Evolutionary conservation across 805 yeast species (phyloP).

Genomic region (Nakazawaea populi): DNA sequence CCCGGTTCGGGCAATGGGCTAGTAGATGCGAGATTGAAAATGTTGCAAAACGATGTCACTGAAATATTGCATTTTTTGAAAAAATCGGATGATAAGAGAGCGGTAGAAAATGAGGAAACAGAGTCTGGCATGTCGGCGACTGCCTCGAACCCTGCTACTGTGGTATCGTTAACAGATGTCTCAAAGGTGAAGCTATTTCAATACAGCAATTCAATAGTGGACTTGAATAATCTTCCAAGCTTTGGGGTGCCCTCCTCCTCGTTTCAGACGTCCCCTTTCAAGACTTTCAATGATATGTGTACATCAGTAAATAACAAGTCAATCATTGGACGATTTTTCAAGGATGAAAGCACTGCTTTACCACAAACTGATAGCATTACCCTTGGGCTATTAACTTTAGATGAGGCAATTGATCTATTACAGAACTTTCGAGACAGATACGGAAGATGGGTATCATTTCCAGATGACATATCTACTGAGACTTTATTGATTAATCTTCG

Average conservation of each 20-base stretch:
- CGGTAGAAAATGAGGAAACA: conserved; percentile 5
- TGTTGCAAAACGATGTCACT: conserved; percentile 28
- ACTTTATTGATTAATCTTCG: conserved; percentile 44
- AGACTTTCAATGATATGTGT: conserved; percentile 30
- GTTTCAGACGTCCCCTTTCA: conserved; percentile 37
- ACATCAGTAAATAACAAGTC: conserved; percentile 24
- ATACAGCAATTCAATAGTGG: conserved; percentile 16
- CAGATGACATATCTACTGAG: conserved; percentile 42
- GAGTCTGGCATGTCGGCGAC: conserved; percentile 13
- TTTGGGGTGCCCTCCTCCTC: conserved; percentile 32
- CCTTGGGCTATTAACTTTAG: conserved; percentile 39
- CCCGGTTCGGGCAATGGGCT: not conserved
- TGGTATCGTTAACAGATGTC: conserved; percentile 11
- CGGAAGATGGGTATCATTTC: conserved; percentile 76
- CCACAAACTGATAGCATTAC: conserved; percentile 41
- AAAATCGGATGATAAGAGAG: conserved; percentile 1
- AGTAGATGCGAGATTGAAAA: conserved; percentile 22
- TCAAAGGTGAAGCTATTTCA: conserved; percentile 6
- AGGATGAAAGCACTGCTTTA: conserved; percentile 7
- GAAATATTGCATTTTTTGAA: conserved; percentile 27
- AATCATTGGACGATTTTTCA: conserved; percentile 28
- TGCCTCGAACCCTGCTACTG: conserved; percentile 11
- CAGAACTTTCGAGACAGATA: conserved; percentile 58
- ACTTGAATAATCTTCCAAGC: conserved; percentile 14
- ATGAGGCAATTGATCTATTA: conserved; percentile 45